These are phyloP conservation scores for Candida schatavii DNA, from an alignment of 805 yeast genomes.

Conservation along the genomic window DNA sequence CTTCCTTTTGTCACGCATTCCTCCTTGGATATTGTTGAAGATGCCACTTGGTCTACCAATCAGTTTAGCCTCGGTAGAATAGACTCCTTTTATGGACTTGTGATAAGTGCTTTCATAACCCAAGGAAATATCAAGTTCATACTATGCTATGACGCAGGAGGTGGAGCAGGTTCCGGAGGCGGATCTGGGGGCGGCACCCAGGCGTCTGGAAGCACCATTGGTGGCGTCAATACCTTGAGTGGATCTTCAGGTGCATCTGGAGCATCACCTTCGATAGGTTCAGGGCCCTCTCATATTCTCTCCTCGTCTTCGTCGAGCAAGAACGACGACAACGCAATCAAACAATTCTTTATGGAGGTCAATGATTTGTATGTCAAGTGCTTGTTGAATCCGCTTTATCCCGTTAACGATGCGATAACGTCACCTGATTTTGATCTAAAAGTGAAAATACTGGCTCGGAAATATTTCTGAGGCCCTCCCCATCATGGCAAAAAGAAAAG, in stretches of 20 bases:
- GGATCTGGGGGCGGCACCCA: slow-evolving; percentile 4
- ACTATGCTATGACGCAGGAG: slow-evolving; percentile 40
- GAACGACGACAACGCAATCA: slow-evolving; percentile 65
- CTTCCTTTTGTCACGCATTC: slow-evolving; percentile 88
- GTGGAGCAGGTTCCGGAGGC: slow-evolving; percentile 47
- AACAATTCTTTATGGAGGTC: slow-evolving; percentile 79
- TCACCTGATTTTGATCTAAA: slow-evolving; percentile 74
- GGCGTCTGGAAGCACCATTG: slow-evolving; percentile 3
- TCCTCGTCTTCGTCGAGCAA: slow-evolving; percentile 12
- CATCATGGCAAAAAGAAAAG: not conserved
- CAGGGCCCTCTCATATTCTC: slow-evolving; percentile 5
- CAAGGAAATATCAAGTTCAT: slow-evolving; percentile 84
- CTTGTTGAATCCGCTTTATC: slow-evolving; percentile 81
- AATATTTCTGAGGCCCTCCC: slow-evolving; percentile 70
- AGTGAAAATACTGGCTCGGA: slow-evolving; percentile 69
- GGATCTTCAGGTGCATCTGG: slow-evolving; percentile 26
- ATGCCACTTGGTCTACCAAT: slow-evolving; percentile 74
- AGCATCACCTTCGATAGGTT: slow-evolving; percentile 4
- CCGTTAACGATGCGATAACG: slow-evolving; percentile 68
- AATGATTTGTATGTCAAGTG: slow-evolving; percentile 88
- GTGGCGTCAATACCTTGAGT: not conserved
- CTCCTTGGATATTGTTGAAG: slow-evolving; percentile 88
- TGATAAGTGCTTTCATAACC: slow-evolving; percentile 81
- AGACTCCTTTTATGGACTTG: slow-evolving; percentile 81
- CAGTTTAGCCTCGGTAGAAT: slow-evolving; percentile 69